A percentile compares a stretch with the other conserved stretches of the same genome.
Conservation (phyloP, 352 stramenopile genomes). For the Phytophthora idaei region DNA sequence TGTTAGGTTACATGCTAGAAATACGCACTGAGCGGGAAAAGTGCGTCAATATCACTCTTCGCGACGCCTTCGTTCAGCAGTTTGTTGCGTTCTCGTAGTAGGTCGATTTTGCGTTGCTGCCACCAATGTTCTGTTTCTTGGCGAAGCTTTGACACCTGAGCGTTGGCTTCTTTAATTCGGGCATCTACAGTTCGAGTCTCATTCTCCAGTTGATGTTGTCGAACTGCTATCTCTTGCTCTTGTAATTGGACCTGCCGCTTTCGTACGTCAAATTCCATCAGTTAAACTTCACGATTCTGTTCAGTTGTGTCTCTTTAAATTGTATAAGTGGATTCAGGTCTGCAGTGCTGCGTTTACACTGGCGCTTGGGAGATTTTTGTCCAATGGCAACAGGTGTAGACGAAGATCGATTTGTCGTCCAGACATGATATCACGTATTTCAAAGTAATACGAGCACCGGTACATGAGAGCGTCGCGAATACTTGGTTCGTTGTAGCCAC, state of each 20-base stretch:
- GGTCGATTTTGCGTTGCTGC: conserved; percentile 8
- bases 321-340: not conserved
- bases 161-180: conserved; percentile 11
- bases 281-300: not conserved
- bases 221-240: not conserved
- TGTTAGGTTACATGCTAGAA: conserved; percentile 24
- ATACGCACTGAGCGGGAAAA: conserved; percentile 5
- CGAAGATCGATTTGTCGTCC: not conserved
- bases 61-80: conserved; percentile 20
- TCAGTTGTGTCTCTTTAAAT: not conserved
- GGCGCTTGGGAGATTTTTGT: not conserved
- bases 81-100: conserved; percentile 21
- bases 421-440: too few relatives aligned
- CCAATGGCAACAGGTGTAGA: conserved; percentile 5
- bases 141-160: conserved; percentile 8
- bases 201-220: conserved; percentile 11
- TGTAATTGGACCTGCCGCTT: not conserved
- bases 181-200: not conserved
- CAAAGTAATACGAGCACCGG: too few relatives aligned
- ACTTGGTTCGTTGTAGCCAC: too few relatives aligned
- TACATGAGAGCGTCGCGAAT: too few relatives aligned
- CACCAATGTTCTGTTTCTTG: conserved; percentile 14
- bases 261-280: conserved; percentile 2
- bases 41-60: conserved; percentile 17
- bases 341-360: not conserved